Conservation (phyloP, 2,329 filamentous ascomycete species). For the Colletotrichum cordylinicola region DNA sequence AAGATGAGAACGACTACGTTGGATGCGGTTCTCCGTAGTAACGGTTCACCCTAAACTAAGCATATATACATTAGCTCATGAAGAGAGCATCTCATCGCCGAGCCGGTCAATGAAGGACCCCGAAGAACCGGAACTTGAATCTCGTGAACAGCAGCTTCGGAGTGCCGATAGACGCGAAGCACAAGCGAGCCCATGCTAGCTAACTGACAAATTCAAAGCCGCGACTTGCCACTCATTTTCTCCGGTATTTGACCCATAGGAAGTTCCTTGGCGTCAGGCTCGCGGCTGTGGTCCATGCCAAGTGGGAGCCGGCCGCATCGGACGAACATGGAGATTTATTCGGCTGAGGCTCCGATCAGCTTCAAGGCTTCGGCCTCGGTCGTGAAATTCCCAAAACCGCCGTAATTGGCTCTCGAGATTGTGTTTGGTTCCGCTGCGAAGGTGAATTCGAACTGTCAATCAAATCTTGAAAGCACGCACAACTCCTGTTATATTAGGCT, state of each 20-base stretch:
- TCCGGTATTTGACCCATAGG: background rate
- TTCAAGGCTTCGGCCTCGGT: background rate
- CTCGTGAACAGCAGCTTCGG: background rate
- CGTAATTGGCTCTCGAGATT: background rate
- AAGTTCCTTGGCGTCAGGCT: background rate
- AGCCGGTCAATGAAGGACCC: background rate
- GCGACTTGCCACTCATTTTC: background rate
- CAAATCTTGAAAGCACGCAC: no score
- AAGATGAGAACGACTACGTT: fast-evolving
- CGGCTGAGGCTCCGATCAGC: background rate
- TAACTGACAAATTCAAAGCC: background rate
- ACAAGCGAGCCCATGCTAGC: background rate
- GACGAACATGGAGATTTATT: background rate
- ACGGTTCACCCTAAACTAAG: background rate
- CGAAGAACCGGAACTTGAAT: background rate
- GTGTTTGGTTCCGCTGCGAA: background rate
- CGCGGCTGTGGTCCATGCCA: background rate
- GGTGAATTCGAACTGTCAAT: no score
- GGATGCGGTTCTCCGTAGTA: fast-evolving
- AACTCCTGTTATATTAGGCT: no score
- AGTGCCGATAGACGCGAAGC: background rate
- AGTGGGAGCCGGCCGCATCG: background rate
- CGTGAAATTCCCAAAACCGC: background rate
- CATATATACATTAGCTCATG: background rate
- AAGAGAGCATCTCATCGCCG: background rate